A percentile compares a stretch with the other conserved stretches of the same genome.
phyloP scores from a whole-genome alignment of 2,329 filamentous ascomycete species.

The Peltaster fructicola region DNA sequence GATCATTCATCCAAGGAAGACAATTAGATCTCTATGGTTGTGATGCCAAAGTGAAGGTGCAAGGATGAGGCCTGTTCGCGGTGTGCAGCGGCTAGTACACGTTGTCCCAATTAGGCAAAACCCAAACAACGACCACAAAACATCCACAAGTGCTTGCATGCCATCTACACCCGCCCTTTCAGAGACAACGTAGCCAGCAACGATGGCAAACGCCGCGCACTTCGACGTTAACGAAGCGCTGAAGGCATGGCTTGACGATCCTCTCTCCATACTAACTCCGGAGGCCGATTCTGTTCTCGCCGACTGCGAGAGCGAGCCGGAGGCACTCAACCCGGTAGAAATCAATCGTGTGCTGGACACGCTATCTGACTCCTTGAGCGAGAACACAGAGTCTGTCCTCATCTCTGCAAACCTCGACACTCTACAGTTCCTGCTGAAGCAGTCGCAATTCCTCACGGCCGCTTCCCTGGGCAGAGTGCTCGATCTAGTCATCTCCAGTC shows the following conservation, averaged over 20 bases:
- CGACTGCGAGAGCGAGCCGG: slow-evolving; percentile 85
- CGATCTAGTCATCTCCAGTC: slow-evolving; percentile 64
- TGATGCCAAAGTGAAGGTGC: too few relatives aligned
- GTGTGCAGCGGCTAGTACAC: too few relatives aligned
- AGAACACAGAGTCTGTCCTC: slow-evolving; percentile 75
- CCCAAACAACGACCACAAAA: too few relatives aligned
- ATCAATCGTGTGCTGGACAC: slow-evolving; percentile 78
- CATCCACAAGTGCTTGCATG: too few relatives aligned
- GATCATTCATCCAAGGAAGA: too few relatives aligned
- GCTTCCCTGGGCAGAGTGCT: slow-evolving; percentile 83
- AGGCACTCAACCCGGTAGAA: slow-evolving; percentile 58
- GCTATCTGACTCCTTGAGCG: slow-evolving; percentile 81
- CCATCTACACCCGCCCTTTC: too few relatives aligned
- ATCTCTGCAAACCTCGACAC: slow-evolving; percentile 73
- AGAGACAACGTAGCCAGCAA: too few relatives aligned
- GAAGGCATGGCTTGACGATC: slow-evolving; percentile 93
- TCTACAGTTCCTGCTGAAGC: slow-evolving; percentile 90
- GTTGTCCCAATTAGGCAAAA: too few relatives aligned
- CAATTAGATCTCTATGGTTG: too few relatives aligned
- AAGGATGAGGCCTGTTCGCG: too few relatives aligned
- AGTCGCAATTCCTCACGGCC: slow-evolving; percentile 58
- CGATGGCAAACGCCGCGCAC: slow-evolving; percentile 47
- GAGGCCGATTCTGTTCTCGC: slow-evolving; percentile 70
- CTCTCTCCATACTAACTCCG: slow-evolving; percentile 60
- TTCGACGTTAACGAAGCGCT: slow-evolving; percentile 96